Conservation (phyloP, 768 basidiomycete genomes). For the Dioszegia aurantiaca region DNA sequence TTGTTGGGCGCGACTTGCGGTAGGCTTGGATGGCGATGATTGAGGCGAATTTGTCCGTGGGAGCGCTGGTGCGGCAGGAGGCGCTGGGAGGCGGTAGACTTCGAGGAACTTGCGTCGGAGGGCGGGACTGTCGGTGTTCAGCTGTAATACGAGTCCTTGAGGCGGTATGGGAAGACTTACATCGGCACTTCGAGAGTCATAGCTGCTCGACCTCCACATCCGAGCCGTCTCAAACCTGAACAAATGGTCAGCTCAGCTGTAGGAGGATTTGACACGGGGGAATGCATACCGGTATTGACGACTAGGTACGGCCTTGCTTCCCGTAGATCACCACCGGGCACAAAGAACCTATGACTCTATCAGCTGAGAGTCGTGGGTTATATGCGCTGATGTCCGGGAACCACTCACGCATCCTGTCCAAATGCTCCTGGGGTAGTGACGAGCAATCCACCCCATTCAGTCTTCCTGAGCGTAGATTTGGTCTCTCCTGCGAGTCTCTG, state of each 20-base stretch:
- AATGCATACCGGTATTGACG: constrained; percentile 33
- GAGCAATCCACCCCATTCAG: constrained; percentile 36
- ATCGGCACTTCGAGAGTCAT: constrained; percentile 41
- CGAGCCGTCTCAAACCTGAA: constrained; percentile 33
- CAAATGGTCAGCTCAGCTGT: constrained; percentile 2
- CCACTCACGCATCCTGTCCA: constrained; percentile 44
- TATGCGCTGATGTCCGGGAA: no score
- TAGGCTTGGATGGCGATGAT: constrained; percentile 15
- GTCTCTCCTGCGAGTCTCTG: constrained; percentile 30
- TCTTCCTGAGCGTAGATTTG: constrained; percentile 19
- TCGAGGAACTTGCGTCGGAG: constrained; percentile 43
- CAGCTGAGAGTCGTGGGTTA: no score
- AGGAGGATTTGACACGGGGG: neutral
- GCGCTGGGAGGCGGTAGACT: constrained; percentile 34
- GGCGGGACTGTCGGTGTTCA: constrained; percentile 21
- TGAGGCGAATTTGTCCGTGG: constrained; percentile 33
- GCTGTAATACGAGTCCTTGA: neutral
- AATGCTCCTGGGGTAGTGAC: constrained; percentile 41
- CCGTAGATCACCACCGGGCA: constrained; percentile 43
- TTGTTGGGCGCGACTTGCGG: constrained; percentile 23
- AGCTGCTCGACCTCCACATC: constrained; percentile 44
- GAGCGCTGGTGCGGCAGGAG: constrained; percentile 15
- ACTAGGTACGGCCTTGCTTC: constrained; percentile 37
- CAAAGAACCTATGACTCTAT: constrained; percentile 25
- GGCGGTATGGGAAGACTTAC: constrained; percentile 17